Evolutionary conservation across 2,329 filamentous ascomycete genomes (phyloP).

Genomic region (Hypoxylon sp.): DNA sequence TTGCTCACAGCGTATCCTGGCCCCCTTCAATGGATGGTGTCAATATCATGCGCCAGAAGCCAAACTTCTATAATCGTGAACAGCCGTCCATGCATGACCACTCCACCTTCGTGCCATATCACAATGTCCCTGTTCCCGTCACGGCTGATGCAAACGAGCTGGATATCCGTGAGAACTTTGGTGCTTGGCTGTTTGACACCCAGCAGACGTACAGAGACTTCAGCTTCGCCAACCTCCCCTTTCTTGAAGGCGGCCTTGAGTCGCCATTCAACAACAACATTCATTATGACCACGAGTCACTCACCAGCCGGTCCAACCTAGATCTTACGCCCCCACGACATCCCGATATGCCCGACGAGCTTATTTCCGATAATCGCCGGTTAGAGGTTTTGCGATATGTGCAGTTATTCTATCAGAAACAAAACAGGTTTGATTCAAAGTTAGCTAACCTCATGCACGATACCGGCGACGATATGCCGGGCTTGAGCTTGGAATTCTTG

Average conservation of each 20-base stretch:
- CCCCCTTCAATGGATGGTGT: constrained; percentile 57
- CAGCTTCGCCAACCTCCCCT: constrained; percentile 61
- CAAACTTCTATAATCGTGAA: constrained; percentile 56
- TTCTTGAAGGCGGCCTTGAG: constrained; percentile 65
- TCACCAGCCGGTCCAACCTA: constrained; percentile 63
- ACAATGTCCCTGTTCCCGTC: constrained; percentile 55
- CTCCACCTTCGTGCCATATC: constrained; percentile 55
- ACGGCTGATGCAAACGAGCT: constrained; percentile 55
- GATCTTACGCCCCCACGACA: constrained; percentile 61
- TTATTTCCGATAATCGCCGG: constrained; percentile 62
- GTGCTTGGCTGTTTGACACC: constrained; percentile 67
- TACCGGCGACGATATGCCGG: constrained; percentile 61
- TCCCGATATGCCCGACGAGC: constrained; percentile 60
- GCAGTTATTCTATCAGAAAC: constrained; percentile 61
- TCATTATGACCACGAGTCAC: constrained; percentile 66
- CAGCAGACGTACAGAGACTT: constrained; percentile 61
- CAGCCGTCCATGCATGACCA: constrained; percentile 52
- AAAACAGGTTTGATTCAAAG: constrained; percentile 58
- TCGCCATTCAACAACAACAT: constrained; percentile 67
- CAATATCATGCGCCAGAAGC: constrained; percentile 58
- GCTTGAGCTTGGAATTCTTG: constrained; percentile 83
- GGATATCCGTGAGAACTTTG: constrained; percentile 61
- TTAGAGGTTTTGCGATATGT: constrained; percentile 63
- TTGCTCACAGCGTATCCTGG: constrained; percentile 52
- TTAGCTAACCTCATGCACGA: constrained; percentile 56